phyloP scores from a whole-genome alignment of 2,329 filamentous ascomycete species.

The Alternaria sp. region DNA sequence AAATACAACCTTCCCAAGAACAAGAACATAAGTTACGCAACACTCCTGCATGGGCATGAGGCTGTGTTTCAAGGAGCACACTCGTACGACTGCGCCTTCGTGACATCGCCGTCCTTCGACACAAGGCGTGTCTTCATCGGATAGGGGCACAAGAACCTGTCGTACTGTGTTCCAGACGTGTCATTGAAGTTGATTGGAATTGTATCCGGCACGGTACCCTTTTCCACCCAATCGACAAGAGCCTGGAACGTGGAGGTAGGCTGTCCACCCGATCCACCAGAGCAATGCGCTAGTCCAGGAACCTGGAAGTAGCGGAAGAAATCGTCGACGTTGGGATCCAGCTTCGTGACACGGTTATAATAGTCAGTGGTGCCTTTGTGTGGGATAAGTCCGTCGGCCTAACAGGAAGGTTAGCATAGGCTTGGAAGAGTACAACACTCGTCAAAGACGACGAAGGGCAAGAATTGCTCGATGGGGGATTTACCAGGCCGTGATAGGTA shows the following conservation, averaged over 20 bases:
- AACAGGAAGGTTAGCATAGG: background rate
- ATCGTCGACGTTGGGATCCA: slow-evolving; percentile 20
- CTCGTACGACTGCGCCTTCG: slow-evolving; percentile 16
- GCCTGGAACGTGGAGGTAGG: slow-evolving; percentile 46
- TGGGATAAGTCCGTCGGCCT: slow-evolving; percentile 5
- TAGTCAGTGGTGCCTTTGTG: slow-evolving; percentile 19
- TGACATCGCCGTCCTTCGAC: slow-evolving; percentile 10
- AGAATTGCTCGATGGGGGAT: background rate
- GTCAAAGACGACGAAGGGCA: background rate
- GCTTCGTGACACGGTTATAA: slow-evolving; percentile 20
- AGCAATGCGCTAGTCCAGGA: slow-evolving; percentile 35
- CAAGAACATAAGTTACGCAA: background rate
- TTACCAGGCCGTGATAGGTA: slow-evolving; percentile 33
- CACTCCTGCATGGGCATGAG: background rate
- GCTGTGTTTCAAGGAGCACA: slow-evolving; percentile 1
- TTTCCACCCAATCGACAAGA: slow-evolving; percentile 41
- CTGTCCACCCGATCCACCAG: slow-evolving; percentile 24
- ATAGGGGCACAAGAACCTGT: slow-evolving; percentile 29
- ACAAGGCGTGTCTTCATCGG: slow-evolving; percentile 20
- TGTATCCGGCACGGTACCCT: slow-evolving; percentile 24
- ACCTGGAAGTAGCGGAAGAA: slow-evolving; percentile 37
- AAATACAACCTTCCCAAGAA: background rate
- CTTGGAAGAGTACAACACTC: background rate
- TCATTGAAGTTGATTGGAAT: slow-evolving; percentile 8
- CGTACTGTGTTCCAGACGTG: slow-evolving; percentile 9